Conservation (phyloP, 306 rosid genomes). For the Trifolium pratense region DNA sequence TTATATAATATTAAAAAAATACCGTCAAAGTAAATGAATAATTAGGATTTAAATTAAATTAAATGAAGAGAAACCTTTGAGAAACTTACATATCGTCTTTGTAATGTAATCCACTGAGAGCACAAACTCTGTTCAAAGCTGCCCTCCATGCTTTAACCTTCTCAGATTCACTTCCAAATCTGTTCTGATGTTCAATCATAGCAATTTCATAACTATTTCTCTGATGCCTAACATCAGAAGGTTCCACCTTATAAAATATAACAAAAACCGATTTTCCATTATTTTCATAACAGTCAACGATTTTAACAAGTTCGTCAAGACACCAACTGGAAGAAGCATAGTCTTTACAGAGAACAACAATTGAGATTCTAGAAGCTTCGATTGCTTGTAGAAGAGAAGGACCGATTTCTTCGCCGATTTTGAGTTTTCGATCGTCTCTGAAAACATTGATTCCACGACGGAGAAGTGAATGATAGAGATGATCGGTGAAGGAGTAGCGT, state of each 20-base stretch:
- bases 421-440: neutral
- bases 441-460: neutral
- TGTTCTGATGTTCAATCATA: neutral
- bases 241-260: neutral
- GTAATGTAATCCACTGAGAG: neutral
- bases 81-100: neutral
- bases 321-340: slow-evolving; percentile 23
- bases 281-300: neutral
- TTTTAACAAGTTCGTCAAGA: slow-evolving; percentile 16
- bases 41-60: no score
- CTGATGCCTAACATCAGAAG: neutral
- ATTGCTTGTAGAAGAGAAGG: neutral
- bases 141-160: slow-evolving; percentile 31
- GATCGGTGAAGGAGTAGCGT: slow-evolving; percentile 8
- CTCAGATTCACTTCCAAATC: neutral
- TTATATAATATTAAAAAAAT: no score
- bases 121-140: neutral
- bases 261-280: neutral
- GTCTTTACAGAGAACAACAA: neutral
- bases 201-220: neutral
- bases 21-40: no score
- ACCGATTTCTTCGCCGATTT: neutral
- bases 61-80: no score
- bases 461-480: neutral
- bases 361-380: slow-evolving; percentile 2